Evolutionary conservation across 208 protist genomes (phyloP), one percentile per base, ranked within the genome.

Genomic region (Leptomonas pyrrhocoris): DNA sequence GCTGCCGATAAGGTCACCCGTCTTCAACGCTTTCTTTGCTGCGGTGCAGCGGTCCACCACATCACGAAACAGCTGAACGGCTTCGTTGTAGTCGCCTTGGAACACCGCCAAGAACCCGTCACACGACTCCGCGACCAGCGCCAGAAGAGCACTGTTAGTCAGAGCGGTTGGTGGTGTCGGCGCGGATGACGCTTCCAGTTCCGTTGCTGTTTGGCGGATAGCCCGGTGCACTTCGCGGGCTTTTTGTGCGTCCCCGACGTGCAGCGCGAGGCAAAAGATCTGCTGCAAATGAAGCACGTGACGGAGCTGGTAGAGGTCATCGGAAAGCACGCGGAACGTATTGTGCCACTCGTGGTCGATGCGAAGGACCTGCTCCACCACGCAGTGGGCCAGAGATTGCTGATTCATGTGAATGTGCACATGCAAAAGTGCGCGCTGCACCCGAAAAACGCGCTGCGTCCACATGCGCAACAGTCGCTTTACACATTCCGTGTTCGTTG

Each of bases 391-490:
- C 27, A 86, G 68, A n/a, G 78, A 74, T n/a, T 87, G 81, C 70
- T 95, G 78, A 31, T 77, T 79, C 36, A 67, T 21, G 54, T 84
- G 63, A 70, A 85, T 84, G 67, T 92, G 80, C 19, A 84, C 77
- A 15, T 85, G 75, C 46, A 90, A 74, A 21, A 95, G 79, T 0
- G 86, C 85, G 6, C 85, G 82, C 59, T 80, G 77, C 42, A 92
- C 76, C 7, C 90, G 83, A 31, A 75, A 61, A 30, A 72, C 45
- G 5, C 85, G 86, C 30, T 64, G 56, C 6, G 61, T 62, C 81
- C 85, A 90, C 53, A 65, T 34, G 13, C 51, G 58, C 57, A 49
- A 42, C 51, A 75, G 46, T 45, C 28, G 25, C 50, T 30, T 46
- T 5, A 60, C 38, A 34, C 18, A 48, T 13, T 60, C 50, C 12